Percentiles rank a stretch among this genome's conserved stretches.
Evolutionary conservation across 257 asterid genomes (phyloP).

Genomic region (Salvia splendens): DNA sequence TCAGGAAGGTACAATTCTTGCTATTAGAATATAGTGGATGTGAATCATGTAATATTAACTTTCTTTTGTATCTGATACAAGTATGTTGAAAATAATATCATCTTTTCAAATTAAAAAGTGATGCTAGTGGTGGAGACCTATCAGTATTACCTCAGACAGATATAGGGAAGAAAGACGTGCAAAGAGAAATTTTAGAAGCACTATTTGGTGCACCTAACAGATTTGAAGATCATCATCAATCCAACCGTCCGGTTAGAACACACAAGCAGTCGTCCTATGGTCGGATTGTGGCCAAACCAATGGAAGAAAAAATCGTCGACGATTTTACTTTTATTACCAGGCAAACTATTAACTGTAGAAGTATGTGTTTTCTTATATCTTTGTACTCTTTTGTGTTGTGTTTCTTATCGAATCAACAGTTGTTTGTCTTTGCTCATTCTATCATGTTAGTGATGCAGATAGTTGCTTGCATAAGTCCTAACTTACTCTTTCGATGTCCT

Average conservation of each 20-base stretch:
- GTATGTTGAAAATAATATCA: slow-evolving; percentile 10
- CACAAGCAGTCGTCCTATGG: slow-evolving; percentile 37
- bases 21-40: neutral
- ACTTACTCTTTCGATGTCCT: neutral
- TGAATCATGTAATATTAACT: slow-evolving; percentile 6
- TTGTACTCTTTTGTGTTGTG: slow-evolving; percentile 19
- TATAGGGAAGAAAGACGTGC: slow-evolving; percentile 38
- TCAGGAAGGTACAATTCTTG: slow-evolving; percentile 36
- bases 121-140: slow-evolving; percentile 32
- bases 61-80: slow-evolving; percentile 7
- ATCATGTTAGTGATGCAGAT: slow-evolving; percentile 25
- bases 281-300: slow-evolving; percentile 51
- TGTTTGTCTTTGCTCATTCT: slow-evolving; percentile 8
- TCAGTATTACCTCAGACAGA: slow-evolving; percentile 29
- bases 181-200: slow-evolving; percentile 57
- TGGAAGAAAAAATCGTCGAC: slow-evolving; percentile 40
- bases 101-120: slow-evolving; percentile 40
- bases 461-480: slow-evolving; percentile 9
- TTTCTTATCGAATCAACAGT: neutral
- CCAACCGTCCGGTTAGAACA: slow-evolving; percentile 29
- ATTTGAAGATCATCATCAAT: slow-evolving; percentile 36
- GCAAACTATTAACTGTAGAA: slow-evolving; percentile 35
- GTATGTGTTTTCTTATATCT: slow-evolving; percentile 43
- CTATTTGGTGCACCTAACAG: slow-evolving; percentile 49
- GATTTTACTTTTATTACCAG: slow-evolving; percentile 54